Evolutionary conservation across 164 flowering plant species (phyloP).

Genomic region (Kalanchoe fedtschenkoi): DNA sequence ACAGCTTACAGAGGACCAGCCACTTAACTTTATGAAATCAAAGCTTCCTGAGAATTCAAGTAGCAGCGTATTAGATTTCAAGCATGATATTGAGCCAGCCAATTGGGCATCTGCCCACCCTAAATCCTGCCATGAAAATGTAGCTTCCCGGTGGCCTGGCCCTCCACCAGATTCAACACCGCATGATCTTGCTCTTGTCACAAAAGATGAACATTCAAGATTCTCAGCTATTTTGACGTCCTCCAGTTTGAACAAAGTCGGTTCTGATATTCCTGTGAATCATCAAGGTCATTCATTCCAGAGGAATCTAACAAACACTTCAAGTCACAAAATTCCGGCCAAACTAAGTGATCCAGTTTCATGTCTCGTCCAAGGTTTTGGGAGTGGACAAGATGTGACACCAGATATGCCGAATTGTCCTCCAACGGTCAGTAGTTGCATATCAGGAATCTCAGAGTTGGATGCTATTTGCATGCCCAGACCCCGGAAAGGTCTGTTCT

Average conservation of each 20-base stretch:
- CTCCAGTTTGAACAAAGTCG: conserved; percentile 15
- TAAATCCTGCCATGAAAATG: too few relatives aligned
- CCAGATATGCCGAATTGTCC: conserved; percentile 18
- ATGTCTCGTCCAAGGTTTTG: conserved; percentile 22
- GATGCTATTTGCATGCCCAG: conserved; percentile 18
- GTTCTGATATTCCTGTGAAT: conserved; percentile 14
- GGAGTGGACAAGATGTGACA: conserved; percentile 13
- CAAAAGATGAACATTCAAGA: conserved; percentile 17
- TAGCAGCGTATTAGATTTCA: conserved; percentile 11
- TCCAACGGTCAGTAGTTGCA: conserved; percentile 13
- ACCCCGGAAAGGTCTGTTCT: conserved; percentile 41
- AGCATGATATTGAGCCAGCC: too few relatives aligned
- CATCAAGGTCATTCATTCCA: conserved; percentile 20
- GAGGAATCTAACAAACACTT: conserved; percentile 21
- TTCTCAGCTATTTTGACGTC: conserved; percentile 12
- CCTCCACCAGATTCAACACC: conserved; percentile 21
- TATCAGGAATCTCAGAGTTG: conserved; percentile 29
- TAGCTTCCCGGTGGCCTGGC: conserved; percentile 32
- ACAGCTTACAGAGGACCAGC: conserved; percentile 10
- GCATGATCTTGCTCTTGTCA: conserved; percentile 6
- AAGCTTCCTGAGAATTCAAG: conserved; percentile 15
- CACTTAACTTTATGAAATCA: conserved; percentile 12
- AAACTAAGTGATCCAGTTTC: too few relatives aligned
- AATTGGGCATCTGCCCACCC: conserved; percentile 14
- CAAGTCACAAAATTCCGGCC: too few relatives aligned